Evolutionary conservation across 2,329 filamentous ascomycete genomes (phyloP).

Genomic region (Claviceps sp.): DNA sequence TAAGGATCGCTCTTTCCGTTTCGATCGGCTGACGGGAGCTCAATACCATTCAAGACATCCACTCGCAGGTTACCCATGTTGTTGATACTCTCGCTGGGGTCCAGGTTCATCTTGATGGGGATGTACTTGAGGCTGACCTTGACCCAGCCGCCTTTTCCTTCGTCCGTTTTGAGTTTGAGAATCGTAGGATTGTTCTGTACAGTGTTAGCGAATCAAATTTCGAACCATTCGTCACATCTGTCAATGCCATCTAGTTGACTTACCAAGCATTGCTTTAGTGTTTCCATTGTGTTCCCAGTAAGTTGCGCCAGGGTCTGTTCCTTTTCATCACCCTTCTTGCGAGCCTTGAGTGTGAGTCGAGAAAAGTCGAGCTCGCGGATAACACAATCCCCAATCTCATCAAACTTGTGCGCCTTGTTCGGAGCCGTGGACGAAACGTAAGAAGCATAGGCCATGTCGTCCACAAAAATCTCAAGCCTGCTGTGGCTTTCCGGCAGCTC

Average conservation of each 20-base stretch:
- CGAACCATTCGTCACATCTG: too few species aligned
- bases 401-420: conserved; percentile 56
- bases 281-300: conserved; percentile 72
- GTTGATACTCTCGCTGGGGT: conserved; percentile 94
- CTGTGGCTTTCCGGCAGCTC: conserved; percentile 65
- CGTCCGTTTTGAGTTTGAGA: conserved; percentile 63
- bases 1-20: conserved; percentile 97
- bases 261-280: conserved; percentile 76
- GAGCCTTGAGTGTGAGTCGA: conserved; percentile 73
- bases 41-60: conserved; percentile 74
- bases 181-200: conserved; percentile 73
- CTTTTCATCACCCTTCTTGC: conserved; percentile 65
- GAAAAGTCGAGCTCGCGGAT: conserved; percentile 97
- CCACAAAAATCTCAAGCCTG: conserved; percentile 78
- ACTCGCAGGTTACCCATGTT: conserved; percentile 94
- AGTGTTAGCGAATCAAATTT: not conserved
- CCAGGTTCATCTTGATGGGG: conserved; percentile 83
- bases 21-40: conserved; percentile 85
- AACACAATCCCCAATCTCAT: conserved; percentile 91
- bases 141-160: conserved; percentile 64
- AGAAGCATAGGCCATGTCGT: conserved; percentile 86
- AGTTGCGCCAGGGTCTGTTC: conserved; percentile 71
- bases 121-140: conserved; percentile 92
- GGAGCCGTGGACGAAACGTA: conserved; percentile 70
- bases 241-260: conserved; percentile 18